Conservation (phyloP, 2,329 filamentous ascomycete species). For the Curvularia sp. region DNA sequence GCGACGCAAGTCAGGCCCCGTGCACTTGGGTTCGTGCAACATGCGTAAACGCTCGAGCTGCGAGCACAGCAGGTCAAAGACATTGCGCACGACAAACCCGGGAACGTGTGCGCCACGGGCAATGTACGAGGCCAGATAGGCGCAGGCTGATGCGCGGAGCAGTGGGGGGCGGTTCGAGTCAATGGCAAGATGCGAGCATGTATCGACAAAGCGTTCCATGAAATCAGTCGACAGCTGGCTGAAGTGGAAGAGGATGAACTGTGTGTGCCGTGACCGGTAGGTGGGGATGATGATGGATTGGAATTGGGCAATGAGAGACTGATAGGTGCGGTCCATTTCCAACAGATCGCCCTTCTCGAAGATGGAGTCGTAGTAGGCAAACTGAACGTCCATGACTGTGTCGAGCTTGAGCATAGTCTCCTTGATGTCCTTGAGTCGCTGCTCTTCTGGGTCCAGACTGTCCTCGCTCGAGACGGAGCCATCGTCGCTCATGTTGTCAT, state of each 20-base stretch:
- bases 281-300: slow-evolving; percentile 86
- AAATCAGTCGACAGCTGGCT: slow-evolving; percentile 80
- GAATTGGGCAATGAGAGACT: slow-evolving; percentile 84
- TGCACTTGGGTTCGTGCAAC: slow-evolving; percentile 75
- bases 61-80: slow-evolving; percentile 78
- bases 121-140: slow-evolving; percentile 94
- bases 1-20: slow-evolving; percentile 82
- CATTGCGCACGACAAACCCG: slow-evolving; percentile 75
- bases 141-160: slow-evolving; percentile 81
- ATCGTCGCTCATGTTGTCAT: slow-evolving; percentile 67
- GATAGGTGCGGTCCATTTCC: slow-evolving; percentile 74
- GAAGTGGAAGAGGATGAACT: slow-evolving; percentile 96
- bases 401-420: slow-evolving; percentile 92
- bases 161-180: slow-evolving; percentile 70
- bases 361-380: slow-evolving; percentile 77
- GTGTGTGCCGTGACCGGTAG: slow-evolving; percentile 88
- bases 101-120: slow-evolving; percentile 86
- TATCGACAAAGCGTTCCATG: slow-evolving; percentile 81
- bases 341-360: slow-evolving; percentile 71
- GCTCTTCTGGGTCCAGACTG: slow-evolving; percentile 62
- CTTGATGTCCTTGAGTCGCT: slow-evolving; percentile 73
- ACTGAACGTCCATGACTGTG: slow-evolving; percentile 84
- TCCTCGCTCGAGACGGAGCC: slow-evolving; percentile 75
- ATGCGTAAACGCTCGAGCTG: slow-evolving; percentile 79
- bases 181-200: slow-evolving; percentile 75